A percentile compares a stretch with the other conserved stretches of the same genome.
Conservation (phyloP, 371 early-diverging fungal genomes). For the Fennellomyces sp. region DNA sequence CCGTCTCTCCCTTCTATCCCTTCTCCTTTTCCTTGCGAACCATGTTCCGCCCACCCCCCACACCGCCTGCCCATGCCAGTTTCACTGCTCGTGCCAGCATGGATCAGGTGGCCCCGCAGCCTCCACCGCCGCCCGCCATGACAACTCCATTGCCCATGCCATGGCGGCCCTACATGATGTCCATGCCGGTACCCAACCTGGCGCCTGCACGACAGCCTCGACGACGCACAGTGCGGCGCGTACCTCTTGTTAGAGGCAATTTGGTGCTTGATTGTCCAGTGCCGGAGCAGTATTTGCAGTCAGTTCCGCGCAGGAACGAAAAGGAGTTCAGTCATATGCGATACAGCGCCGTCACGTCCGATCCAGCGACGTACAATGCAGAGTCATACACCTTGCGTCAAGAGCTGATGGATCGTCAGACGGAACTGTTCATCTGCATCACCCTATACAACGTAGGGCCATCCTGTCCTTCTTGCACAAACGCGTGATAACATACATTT, state of each 20-base stretch:
- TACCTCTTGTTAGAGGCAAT: constrained; percentile 70
- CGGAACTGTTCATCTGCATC: constrained; percentile 86
- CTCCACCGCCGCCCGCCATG: not conserved
- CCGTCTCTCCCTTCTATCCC: not conserved
- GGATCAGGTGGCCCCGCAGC: not conserved
- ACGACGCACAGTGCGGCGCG: constrained; percentile 24
- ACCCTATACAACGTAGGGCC: constrained; percentile 89
- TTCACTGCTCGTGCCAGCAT: not conserved
- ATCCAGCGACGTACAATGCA: constrained; percentile 79
- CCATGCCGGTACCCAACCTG: not conserved
- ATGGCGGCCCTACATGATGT: constrained; percentile 3
- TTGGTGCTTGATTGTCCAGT: constrained; percentile 77
- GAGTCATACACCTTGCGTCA: constrained; percentile 81
- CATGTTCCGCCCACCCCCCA: not conserved
- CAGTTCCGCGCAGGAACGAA: constrained; percentile 53
- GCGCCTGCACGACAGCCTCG: constrained; percentile 20
- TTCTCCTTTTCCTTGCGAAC: not conserved
- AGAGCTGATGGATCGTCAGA: constrained; percentile 65
- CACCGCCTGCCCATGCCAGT: not conserved
- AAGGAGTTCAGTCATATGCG: constrained; percentile 77
- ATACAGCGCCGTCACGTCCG: constrained; percentile 78
- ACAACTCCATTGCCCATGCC: not conserved
- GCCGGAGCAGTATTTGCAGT: constrained; percentile 59
- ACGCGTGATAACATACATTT: not conserved
- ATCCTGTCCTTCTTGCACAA: too few relatives aligned